Base-by-base conservation (phyloP, 2,329 filamentous ascomycete genomes). In the Ophiocordyceps sinensis region DNA sequence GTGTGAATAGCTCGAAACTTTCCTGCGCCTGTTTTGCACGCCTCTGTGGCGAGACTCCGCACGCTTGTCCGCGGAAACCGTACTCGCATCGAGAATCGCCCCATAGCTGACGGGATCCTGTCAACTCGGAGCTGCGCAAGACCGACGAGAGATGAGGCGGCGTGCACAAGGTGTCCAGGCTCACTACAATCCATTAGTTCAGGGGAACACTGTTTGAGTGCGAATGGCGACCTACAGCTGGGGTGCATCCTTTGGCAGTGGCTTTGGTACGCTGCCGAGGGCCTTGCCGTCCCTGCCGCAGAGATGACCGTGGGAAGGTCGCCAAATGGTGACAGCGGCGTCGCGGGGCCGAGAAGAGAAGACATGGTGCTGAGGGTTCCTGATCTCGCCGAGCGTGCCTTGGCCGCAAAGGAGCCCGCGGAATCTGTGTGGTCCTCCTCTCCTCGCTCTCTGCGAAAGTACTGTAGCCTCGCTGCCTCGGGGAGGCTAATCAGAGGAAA, bases 401-500 rank as follows among this genome's bases (percentile, higher is more conserved):
- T 54, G 21, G 49, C 48, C 3, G 49, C 52, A 43, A 61, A 61
- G 0, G 51, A 53, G 1, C 45, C 43, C 3, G 47, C 51, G 4
- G 47, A 43, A 29, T 60, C 53, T 1, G 57, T 62, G 37, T 63
- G 59, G 30, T 63, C 61, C 41, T 62, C 60, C 37, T 63, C 57
- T 7, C 60, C 60, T 13, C 56, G 44, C 15, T 56, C 51, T 34
- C 57, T 45, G 17, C 59, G 55, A 21, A 53, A 49, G 8, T 51
- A 51, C 37, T 63, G 61, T 15, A 58, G 26, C 44, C 52, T 52
- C 2, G 60, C 59, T 13, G 61, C 61, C 30, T 63, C 60, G 1
- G 56, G 54, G 14, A 64, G 48, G 40, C 60, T 61, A 37, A 64
- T 57, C 12, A 64, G 51, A 10, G 54, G 53, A 30, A 64, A 63